These are phyloP conservation scores for Daldinia grandis DNA, from an alignment of 495 filamentous ascomycete species.

Conservation along the genomic window DNA sequence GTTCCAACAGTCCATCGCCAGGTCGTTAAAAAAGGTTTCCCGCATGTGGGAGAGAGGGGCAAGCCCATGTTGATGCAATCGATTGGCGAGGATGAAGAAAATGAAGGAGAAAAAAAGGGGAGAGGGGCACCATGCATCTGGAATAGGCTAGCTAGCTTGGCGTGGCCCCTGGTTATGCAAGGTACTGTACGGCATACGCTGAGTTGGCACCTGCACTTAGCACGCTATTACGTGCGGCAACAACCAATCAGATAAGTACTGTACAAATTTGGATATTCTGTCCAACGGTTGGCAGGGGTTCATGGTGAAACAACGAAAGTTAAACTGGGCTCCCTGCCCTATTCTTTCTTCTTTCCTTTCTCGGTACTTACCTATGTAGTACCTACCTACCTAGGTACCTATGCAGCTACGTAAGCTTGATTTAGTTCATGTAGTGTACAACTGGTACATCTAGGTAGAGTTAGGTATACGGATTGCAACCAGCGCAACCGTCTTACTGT, in stretches of 20 bases:
- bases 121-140: conserved; percentile 6
- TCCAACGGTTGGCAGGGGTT: conserved; percentile 23
- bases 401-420: not conserved
- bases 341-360: conserved; percentile 6
- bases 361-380: not conserved
- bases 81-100: conserved; percentile 16
- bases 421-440: not conserved
- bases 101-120: conserved; percentile 4
- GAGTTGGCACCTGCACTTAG: conserved; percentile 32
- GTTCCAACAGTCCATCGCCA: conserved; percentile 6
- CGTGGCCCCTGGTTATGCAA: conserved; percentile 18
- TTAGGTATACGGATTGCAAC: not conserved
- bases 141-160: conserved; percentile 6
- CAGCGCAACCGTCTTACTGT: not conserved
- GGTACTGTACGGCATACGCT: conserved; percentile 31
- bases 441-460: no score
- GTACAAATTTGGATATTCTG: not conserved
- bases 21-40: conserved; percentile 24
- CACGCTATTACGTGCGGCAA: not conserved
- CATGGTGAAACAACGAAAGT: conserved; percentile 30
- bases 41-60: conserved; percentile 19
- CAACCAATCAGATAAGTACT: conserved; percentile 1
- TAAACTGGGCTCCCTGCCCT: conserved; percentile 5
- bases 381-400: no score
- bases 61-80: not conserved